phyloP scores from a whole-genome alignment of 1,139 yeast genomes.

The Torulaspora globosa region DNA sequence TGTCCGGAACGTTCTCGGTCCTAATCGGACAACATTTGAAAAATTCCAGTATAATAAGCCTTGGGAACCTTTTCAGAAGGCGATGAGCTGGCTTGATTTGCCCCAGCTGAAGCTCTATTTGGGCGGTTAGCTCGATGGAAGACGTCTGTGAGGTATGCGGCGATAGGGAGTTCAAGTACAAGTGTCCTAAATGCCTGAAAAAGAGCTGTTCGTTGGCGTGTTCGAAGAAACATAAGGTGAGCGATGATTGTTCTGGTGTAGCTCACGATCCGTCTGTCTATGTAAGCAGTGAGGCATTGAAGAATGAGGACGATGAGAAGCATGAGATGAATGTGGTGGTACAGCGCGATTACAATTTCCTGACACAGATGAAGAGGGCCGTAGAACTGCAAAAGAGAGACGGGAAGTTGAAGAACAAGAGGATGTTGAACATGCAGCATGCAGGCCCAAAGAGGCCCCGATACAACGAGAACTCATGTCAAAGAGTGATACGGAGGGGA shows the following conservation, averaged over 20 bases:
- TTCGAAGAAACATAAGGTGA: slow-evolving; percentile 63
- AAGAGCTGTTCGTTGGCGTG: slow-evolving; percentile 70
- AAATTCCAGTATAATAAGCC: not conserved
- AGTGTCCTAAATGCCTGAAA: slow-evolving; percentile 76
- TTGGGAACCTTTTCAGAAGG: slow-evolving; percentile 7
- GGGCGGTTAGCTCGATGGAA: slow-evolving; percentile 7
- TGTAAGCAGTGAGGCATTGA: slow-evolving; percentile 37
- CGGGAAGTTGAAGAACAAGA: slow-evolving; percentile 36
- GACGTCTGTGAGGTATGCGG: slow-evolving; percentile 52
- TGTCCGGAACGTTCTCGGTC: not conserved
- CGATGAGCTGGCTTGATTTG: slow-evolving; percentile 2
- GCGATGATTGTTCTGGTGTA: slow-evolving; percentile 61
- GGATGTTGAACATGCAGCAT: slow-evolving; percentile 26
- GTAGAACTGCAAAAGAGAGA: slow-evolving; percentile 53
- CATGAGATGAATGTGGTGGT: slow-evolving; percentile 44
- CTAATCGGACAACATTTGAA: slow-evolving; percentile 6
- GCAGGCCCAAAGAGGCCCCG: slow-evolving; percentile 36
- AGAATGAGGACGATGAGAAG: slow-evolving; percentile 40
- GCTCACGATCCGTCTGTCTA: slow-evolving; percentile 57
- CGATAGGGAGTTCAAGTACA: slow-evolving; percentile 51
- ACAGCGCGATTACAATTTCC: slow-evolving; percentile 80
- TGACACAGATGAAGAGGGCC: slow-evolving; percentile 56
- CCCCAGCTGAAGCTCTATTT: not conserved
- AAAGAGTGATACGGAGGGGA: slow-evolving; percentile 43
- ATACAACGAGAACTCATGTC: slow-evolving; percentile 14